phyloP scores from a whole-genome alignment of 192 early-diverging fungal genomes.

The Dissophora globulifera region DNA sequence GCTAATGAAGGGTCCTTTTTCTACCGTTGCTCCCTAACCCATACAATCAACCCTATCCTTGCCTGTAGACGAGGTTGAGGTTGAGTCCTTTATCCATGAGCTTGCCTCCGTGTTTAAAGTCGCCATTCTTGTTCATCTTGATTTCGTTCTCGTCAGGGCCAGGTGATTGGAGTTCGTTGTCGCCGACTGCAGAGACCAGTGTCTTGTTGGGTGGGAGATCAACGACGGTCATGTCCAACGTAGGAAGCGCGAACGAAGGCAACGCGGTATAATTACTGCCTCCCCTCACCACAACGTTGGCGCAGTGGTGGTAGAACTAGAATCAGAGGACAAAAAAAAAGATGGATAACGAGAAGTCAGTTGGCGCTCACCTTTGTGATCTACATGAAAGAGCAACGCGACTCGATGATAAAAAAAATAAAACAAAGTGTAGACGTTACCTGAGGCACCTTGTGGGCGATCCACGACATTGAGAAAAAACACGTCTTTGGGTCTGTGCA shows the following conservation, averaged over 20 bases:
- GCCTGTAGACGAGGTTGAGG: no score
- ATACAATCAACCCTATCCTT: no score
- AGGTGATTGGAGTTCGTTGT: slow-evolving; percentile 1
- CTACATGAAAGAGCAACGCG: not conserved
- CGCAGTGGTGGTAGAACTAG: slow-evolving; percentile 81
- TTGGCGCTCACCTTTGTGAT: not conserved
- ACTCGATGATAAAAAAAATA: no score
- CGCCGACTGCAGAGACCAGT: slow-evolving; percentile 28
- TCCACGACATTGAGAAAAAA: slow-evolving; percentile 71
- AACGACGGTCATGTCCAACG: slow-evolving; percentile 34
- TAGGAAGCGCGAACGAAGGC: slow-evolving; percentile 55
- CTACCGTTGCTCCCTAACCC: no score
- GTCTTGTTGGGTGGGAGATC: slow-evolving; percentile 19
- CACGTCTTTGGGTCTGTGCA: slow-evolving; percentile 49
- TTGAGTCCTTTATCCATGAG: no score
- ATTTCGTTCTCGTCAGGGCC: slow-evolving; percentile 21
- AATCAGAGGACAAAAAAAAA: slow-evolving; percentile 1
- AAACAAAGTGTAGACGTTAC: no score
- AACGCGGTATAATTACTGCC: no score
- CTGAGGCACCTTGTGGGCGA: slow-evolving; percentile 73
- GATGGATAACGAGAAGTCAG: not conserved
- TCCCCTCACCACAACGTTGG: no score
- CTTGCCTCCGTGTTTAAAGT: no score
- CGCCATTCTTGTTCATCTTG: slow-evolving; percentile 16
- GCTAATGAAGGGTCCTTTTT: no score